Base-by-base conservation (phyloP, 331 rosid genomes). In the Acacia concinna region DNA sequence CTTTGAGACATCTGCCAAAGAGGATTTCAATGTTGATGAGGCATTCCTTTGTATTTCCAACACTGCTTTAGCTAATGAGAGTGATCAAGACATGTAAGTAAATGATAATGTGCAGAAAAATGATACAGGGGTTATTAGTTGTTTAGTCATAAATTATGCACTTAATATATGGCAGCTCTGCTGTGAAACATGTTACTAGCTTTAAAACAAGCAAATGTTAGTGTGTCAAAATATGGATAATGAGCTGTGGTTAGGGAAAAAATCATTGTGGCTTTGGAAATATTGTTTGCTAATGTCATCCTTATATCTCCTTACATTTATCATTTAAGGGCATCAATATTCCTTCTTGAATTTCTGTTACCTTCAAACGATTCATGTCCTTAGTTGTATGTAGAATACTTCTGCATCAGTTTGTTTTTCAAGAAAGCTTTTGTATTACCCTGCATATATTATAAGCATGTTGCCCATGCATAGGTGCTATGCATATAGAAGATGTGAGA, bases 1-100 rank as follows among this genome's bases (percentile, higher is more conserved):
- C 90, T 92, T 92, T 74, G 97, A 94, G 88, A 94, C 97, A 27
- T 94, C 98, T 62, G 98, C 98, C n/a, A 94, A 92, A 84, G 98
- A 94, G 79, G 98, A 92, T 83, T 87, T 80, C 85, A 92, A 94
- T 76, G 97, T 92, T 38, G 98, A 92, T 68, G 89, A 85, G 79
- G 98, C 98, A 68, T 94, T 94, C 84, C 84, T 94, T 20, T 82
- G 92, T 77, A 90, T 94, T 79, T 94, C 97, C 41, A 94, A 94
- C 86, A 84, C 88, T 82, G 98, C 98, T 67, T 85, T 94, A 56
- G 90, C 97, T 66, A 92, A 84, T 49, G 98, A 92, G 79, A 86
- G 71, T 73, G 97, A 89, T 46, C 97, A 89, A 85, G 97, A 90
- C 82, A 90, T 94, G 98, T 92, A 90, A 90, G 97, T 60, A 60